Conservation (phyloP, 2,329 filamentous ascomycete genomes). For the Talaromyces sp. region DNA sequence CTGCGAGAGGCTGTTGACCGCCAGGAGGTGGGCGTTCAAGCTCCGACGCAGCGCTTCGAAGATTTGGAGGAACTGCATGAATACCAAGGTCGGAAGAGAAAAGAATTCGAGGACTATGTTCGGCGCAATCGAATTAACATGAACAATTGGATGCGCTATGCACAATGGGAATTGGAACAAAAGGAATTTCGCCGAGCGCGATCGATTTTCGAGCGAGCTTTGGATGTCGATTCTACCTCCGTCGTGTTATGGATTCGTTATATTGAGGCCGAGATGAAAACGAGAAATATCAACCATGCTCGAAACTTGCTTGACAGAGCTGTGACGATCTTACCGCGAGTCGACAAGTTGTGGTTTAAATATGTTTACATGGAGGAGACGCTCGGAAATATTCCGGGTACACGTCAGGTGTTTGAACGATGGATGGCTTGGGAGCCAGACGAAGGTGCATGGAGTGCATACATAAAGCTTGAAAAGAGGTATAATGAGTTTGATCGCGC, state of each 20-base stretch:
- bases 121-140: constrained; percentile 90
- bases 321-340: constrained; percentile 82
- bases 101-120: constrained; percentile 97
- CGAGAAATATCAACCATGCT: constrained; percentile 92
- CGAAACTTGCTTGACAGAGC: constrained; percentile 90
- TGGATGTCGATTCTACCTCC: constrained; percentile 86
- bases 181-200: constrained; percentile 92
- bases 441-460: constrained; percentile 90
- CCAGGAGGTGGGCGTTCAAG: constrained; percentile 82
- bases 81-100: constrained; percentile 91
- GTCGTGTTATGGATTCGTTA: constrained; percentile 89
- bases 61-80: constrained; percentile 98
- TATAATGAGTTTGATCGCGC: constrained; percentile 89
- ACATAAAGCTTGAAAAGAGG: constrained; percentile 94
- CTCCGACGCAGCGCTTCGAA: constrained; percentile 89
- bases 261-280: constrained; percentile 95
- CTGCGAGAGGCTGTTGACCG: constrained; percentile 95
- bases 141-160: constrained; percentile 99
- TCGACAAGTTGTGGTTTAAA: constrained; percentile 99
- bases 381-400: constrained; percentile 87
- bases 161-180: constrained; percentile 94
- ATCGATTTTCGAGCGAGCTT: constrained; percentile 88
- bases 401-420: constrained; percentile 88
- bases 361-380: constrained; percentile 99
- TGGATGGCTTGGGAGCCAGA: constrained; percentile 99